Evolutionary conservation across 306 rosid genomes (phyloP).

Genomic region (Psophocarpus tetragonolobus): DNA sequence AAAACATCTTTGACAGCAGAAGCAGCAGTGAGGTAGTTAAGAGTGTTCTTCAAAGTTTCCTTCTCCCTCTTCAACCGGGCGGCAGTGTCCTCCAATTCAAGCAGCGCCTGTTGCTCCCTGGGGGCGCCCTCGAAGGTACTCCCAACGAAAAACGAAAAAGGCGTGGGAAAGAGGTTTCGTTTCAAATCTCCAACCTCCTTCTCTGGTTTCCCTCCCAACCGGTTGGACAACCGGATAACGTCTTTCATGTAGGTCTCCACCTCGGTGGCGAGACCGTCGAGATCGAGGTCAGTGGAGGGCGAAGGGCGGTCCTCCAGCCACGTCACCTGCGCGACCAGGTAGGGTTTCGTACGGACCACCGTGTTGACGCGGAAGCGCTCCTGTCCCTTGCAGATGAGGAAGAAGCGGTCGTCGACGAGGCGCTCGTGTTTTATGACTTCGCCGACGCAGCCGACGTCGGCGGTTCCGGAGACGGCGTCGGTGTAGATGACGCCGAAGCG

Average conservation of each 20-base stretch:
- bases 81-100: slow-evolving; percentile 91
- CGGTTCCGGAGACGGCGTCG: slow-evolving; percentile 74
- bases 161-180: slow-evolving; percentile 89
- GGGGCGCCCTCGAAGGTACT: slow-evolving; percentile 99
- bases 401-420: slow-evolving; percentile 93
- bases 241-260: slow-evolving; percentile 92
- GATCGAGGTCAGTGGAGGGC: slow-evolving; percentile 62
- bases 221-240: slow-evolving; percentile 85
- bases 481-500: slow-evolving; percentile 92
- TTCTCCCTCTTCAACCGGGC: slow-evolving; percentile 84
- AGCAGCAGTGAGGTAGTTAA: slow-evolving; percentile 92
- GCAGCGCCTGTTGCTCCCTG: slow-evolving; percentile 93
- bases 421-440: slow-evolving; percentile 97
- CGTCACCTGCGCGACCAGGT: slow-evolving; percentile 82
- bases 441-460: slow-evolving; percentile 94
- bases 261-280: slow-evolving; percentile 68
- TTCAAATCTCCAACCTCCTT: slow-evolving; percentile 91
- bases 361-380: slow-evolving; percentile 83
- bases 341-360: slow-evolving; percentile 83
- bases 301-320: slow-evolving; percentile 98
- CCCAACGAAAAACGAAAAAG: slow-evolving; percentile 94
- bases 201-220: slow-evolving; percentile 90
- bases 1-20: slow-evolving; percentile 97
- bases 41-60: slow-evolving; percentile 88
- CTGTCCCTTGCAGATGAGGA: slow-evolving; percentile 91